Conservation (phyloP, 306 rosid species). For the Dryas alaskensis region DNA sequence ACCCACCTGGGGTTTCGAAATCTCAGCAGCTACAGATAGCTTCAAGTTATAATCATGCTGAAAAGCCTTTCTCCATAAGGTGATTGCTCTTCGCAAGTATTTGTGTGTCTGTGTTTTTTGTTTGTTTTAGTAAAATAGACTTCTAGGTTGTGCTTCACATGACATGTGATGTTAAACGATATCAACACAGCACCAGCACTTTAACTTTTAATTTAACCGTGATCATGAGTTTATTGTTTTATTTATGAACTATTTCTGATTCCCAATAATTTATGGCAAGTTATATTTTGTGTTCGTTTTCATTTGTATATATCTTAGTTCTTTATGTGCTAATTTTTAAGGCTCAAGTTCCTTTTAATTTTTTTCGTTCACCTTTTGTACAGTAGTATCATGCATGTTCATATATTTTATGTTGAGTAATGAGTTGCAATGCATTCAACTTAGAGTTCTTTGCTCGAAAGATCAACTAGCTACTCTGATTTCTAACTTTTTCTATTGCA, state of each 20-base stretch:
- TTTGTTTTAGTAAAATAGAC: not conserved
- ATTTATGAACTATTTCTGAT: too few species aligned
- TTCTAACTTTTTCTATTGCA: conserved; percentile 26
- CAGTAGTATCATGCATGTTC: too few species aligned
- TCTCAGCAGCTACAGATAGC: conserved; percentile 36
- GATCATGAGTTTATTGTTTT: too few species aligned
- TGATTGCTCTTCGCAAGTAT: not conserved
- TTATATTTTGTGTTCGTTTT: not conserved
- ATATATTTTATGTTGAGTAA: not conserved
- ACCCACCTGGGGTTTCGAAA: conserved; percentile 31
- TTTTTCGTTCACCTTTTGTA: not conserved
- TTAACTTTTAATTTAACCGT: too few species aligned
- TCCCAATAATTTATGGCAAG: too few species aligned
- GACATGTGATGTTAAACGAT: not conserved
- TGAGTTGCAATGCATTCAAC: not conserved
- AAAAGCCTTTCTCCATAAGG: conserved; percentile 56
- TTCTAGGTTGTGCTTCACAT: conserved; percentile 12
- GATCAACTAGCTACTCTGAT: not conserved
- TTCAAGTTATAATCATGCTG: conserved; percentile 14
- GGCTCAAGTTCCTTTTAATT: not conserved
- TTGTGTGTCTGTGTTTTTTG: not conserved
- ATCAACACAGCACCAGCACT: too few species aligned
- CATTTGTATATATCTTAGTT: not conserved
- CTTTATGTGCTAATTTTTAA: not conserved
- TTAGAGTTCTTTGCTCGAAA: not conserved